phyloP scores from a whole-genome alignment of 257 asterid species.

The Lycium barbarum region DNA sequence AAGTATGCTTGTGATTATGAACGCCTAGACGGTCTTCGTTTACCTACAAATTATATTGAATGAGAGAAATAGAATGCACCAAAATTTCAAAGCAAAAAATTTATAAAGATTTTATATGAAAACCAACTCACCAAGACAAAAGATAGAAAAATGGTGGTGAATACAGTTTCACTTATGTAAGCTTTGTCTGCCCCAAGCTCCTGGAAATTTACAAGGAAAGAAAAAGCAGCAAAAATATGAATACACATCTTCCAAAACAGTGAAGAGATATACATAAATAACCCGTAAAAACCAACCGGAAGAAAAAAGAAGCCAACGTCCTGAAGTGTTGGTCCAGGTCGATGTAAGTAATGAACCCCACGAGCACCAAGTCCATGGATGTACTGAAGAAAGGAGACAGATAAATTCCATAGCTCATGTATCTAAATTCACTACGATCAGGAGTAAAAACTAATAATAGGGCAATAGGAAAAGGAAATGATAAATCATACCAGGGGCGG shows the following conservation, averaged over 20 bases:
- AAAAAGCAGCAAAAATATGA: not conserved
- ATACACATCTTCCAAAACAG: conserved; percentile 10
- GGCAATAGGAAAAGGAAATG: too few relatives aligned
- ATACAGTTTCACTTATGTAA: conserved; percentile 88
- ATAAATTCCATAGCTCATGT: conserved; percentile 24
- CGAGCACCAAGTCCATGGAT: conserved; percentile 81
- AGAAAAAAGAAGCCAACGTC: conserved; percentile 77
- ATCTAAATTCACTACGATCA: conserved; percentile 10
- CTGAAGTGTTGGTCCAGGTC: conserved; percentile 74
- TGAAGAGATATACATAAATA: not conserved
- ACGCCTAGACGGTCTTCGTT: not conserved
- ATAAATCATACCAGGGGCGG: too few relatives aligned
- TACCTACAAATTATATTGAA: not conserved
- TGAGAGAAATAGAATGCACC: not conserved
- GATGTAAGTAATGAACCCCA: conserved; percentile 79
- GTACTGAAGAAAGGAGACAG: conserved; percentile 46
- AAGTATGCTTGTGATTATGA: conserved; percentile 2
- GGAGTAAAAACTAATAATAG: not conserved
- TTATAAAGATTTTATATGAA: not conserved
- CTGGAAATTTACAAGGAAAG: conserved; percentile 51
- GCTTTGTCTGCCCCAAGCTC: conserved; percentile 90
- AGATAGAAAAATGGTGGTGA: conserved; percentile 72
- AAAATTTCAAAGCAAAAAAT: not conserved
- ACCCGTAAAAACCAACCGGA: conserved; percentile 62
- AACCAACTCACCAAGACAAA: conserved; percentile 76